Conservation (phyloP, 163 green algal genomes). For the Trebouxiophyceae sp. region DNA sequence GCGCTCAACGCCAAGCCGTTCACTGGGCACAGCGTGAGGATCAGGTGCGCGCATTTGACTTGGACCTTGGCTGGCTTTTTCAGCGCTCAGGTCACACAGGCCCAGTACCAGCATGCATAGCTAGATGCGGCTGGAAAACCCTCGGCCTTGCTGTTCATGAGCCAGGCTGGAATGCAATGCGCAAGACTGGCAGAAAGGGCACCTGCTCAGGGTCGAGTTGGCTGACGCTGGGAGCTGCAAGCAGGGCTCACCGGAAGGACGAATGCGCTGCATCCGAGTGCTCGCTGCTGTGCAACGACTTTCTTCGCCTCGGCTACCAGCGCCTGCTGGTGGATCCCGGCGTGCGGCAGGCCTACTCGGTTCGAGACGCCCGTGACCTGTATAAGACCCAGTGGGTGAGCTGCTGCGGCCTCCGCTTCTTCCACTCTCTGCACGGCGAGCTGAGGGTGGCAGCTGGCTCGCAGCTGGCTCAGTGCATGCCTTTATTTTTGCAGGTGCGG, state of each 20-base stretch:
- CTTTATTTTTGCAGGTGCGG: neutral
- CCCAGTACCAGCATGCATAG: too few relatives aligned
- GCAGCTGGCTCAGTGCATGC: too few relatives aligned
- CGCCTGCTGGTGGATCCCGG: slow-evolving; percentile 20
- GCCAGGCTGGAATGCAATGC: too few relatives aligned
- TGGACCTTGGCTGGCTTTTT: too few relatives aligned
- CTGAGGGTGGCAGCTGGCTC: too few relatives aligned
- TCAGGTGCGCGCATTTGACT: slow-evolving; percentile 15
- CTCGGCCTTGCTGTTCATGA: too few relatives aligned
- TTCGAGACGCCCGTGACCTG: slow-evolving; percentile 8
- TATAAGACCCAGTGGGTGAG: neutral
- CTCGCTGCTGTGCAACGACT: slow-evolving; percentile 55
- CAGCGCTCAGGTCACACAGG: too few relatives aligned
- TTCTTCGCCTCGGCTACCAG: slow-evolving; percentile 29
- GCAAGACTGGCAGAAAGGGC: too few relatives aligned
- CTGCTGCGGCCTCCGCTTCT: neutral
- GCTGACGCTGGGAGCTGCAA: too few relatives aligned
- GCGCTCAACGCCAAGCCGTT: slow-evolving; percentile 36
- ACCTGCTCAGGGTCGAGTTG: too few relatives aligned
- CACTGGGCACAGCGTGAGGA: slow-evolving; percentile 9
- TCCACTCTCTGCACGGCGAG: too few relatives aligned
- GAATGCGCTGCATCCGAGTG: slow-evolving; percentile 54
- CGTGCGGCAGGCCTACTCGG: slow-evolving; percentile 12
- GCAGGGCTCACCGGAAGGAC: slow-evolving; percentile 21
- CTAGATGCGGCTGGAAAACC: too few relatives aligned